phyloP scores from a whole-genome alignment of 805 yeast genomes.

The Saturnispora galanensis region DNA sequence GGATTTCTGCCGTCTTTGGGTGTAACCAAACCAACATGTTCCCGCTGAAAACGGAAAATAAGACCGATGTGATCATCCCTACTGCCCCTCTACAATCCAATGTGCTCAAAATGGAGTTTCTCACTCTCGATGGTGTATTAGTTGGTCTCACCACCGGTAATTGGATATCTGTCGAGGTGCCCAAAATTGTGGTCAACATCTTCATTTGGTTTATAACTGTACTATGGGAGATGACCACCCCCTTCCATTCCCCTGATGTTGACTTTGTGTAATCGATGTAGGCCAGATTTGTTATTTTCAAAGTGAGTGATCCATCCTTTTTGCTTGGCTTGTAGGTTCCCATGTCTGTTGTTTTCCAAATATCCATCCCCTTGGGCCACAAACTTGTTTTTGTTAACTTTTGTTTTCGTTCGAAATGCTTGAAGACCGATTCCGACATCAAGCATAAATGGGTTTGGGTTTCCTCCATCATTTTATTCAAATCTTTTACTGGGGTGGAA shows the following conservation, averaged over 20 bases:
- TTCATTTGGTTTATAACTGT: constrained; percentile 85
- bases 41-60: constrained; percentile 79
- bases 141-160: constrained; percentile 42
- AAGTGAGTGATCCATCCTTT: constrained; percentile 49
- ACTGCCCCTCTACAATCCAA: constrained; percentile 70
- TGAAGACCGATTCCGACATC: constrained; percentile 70
- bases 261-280: constrained; percentile 88
- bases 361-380: constrained; percentile 67
- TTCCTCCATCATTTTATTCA: constrained; percentile 56
- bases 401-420: constrained; percentile 58
- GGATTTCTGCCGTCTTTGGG: constrained; percentile 57
- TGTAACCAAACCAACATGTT: constrained; percentile 75
- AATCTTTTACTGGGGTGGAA: constrained; percentile 57
- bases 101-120: constrained; percentile 51
- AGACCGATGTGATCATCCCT: constrained; percentile 73
- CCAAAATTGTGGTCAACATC: constrained; percentile 56
- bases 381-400: constrained; percentile 17
- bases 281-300: constrained; percentile 75
- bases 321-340: constrained; percentile 59
- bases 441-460: constrained; percentile 73
- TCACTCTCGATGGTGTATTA: constrained; percentile 35
- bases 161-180: constrained; percentile 39
- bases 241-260: constrained; percentile 84
- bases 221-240: constrained; percentile 86
- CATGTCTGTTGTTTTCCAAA: constrained; percentile 82